A percentile compares a stretch with the other conserved stretches of the same genome.
Evolutionary conservation across 2,329 filamentous ascomycete species (phyloP).

Genomic region (Venturia aucupariae): DNA sequence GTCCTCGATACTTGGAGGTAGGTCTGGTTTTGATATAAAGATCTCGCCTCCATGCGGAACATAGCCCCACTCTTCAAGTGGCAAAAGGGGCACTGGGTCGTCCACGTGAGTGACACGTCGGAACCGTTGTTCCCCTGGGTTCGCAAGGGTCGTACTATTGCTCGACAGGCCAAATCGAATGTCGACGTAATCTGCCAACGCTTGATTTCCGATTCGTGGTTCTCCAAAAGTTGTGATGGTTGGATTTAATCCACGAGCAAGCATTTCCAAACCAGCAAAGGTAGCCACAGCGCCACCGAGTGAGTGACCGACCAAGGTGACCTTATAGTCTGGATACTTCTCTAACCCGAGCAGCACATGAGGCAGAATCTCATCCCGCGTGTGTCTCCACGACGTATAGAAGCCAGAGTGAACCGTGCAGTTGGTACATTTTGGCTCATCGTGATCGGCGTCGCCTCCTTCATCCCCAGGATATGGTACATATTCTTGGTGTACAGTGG

Average conservation of each 20-base stretch:
- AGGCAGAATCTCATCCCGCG: conserved; percentile 59
- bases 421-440: conserved; percentile 53
- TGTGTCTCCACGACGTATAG: conserved; percentile 71
- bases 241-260: conserved; percentile 65
- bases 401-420: conserved; percentile 94
- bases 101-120: conserved; percentile 75
- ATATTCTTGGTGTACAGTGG: conserved; percentile 82
- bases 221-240: conserved; percentile 88
- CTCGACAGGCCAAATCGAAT: conserved; percentile 35
- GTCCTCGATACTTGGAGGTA: conserved; percentile 61
- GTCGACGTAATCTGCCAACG: conserved; percentile 46
- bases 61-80: conserved; percentile 82
- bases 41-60: conserved; percentile 77
- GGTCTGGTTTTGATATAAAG: conserved; percentile 62
- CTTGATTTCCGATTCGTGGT: conserved; percentile 53
- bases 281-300: conserved; percentile 87
- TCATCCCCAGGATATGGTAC: conserved; percentile 64
- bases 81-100: conserved; percentile 84
- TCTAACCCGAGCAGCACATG: conserved; percentile 51
- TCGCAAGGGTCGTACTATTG: conserved; percentile 17
- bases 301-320: conserved; percentile 81
- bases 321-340: conserved; percentile 58
- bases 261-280: conserved; percentile 79
- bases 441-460: conserved; percentile 26
- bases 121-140: conserved; percentile 36